These are phyloP conservation scores for Penicillium sp. DNA, from an alignment of 2,329 filamentous ascomycete genomes.

Conservation along the genomic window DNA sequence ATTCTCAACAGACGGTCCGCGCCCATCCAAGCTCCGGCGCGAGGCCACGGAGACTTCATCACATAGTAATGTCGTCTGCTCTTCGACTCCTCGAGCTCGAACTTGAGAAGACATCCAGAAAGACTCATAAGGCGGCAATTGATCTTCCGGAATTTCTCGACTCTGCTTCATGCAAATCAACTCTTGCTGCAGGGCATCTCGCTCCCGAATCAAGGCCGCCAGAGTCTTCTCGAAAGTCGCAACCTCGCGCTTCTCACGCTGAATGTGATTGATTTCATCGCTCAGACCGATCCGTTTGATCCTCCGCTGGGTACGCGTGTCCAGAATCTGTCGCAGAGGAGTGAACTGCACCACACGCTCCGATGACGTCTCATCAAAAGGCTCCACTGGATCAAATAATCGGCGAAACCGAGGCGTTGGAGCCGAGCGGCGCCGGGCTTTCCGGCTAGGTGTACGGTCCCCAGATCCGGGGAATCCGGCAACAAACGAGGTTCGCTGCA, in stretches of 20 bases:
- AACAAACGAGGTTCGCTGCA: conserved; percentile 42
- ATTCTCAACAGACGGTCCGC: background rate
- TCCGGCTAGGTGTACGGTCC: conserved; percentile 30
- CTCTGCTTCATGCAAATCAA: conserved; percentile 22
- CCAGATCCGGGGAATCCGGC: conserved; percentile 17
- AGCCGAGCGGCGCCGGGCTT: conserved; percentile 35
- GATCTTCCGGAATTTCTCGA: conserved; percentile 3
- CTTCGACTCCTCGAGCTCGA: conserved; percentile 21
- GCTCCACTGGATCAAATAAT: conserved; percentile 22
- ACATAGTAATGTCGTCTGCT: conserved; percentile 17
- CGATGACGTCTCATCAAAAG: conserved; percentile 17
- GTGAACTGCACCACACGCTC: conserved; percentile 46
- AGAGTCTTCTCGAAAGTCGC: conserved; percentile 27
- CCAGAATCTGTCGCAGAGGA: conserved; percentile 46
- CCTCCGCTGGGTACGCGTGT: conserved; percentile 44
- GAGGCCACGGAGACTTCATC: conserved; percentile 22
- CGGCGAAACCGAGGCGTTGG: conserved; percentile 28
- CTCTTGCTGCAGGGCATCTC: conserved; percentile 30
- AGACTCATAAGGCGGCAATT: conserved; percentile 14
- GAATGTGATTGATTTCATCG: conserved; percentile 47
- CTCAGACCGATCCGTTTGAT: conserved; percentile 48
- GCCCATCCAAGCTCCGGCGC: background rate
- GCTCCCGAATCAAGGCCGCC: conserved; percentile 27
- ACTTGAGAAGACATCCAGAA: conserved; percentile 18
- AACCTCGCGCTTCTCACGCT: conserved; percentile 40